Percentiles rank a stretch among this genome's conserved stretches.
Conservation (phyloP, 78 protist genomes). For the Salpingoeca rosetta region DNA sequence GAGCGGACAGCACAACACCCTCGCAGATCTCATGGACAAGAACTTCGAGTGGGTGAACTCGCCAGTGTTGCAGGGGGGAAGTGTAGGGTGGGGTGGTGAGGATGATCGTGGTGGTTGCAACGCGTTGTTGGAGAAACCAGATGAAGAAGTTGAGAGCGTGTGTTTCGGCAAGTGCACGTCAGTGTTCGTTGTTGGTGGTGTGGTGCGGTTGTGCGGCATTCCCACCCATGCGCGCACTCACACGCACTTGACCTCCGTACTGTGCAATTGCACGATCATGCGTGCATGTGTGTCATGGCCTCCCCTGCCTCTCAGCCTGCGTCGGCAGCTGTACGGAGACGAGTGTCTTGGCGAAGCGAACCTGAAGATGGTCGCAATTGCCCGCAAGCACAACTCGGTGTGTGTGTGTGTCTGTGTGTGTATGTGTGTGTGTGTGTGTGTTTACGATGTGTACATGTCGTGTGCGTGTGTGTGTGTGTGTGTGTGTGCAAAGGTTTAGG, state of each 20-base stretch:
- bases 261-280: neutral
- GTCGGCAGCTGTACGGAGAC: neutral
- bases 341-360: neutral
- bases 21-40: neutral
- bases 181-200: neutral
- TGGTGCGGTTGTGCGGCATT: neutral
- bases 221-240: neutral
- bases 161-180: too few relatives aligned
- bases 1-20: neutral
- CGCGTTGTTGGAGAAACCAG: neutral
- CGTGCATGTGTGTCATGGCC: neutral
- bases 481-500: neutral
- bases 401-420: neutral
- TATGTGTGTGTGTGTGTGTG: neutral
- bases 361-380: neutral
- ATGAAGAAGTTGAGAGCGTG: neutral
- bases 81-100: too few relatives aligned
- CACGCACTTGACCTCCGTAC: neutral
- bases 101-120: too few relatives aligned
- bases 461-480: neutral
- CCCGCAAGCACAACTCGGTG: neutral
- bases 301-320: neutral
- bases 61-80: too few relatives aligned
- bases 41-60: neutral
- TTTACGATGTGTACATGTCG: too few relatives aligned